Evolutionary conservation across 768 basidiomycete species (phyloP), one percentile per base, ranked within the genome.

Genomic region (Lactarius deliciosus): DNA sequence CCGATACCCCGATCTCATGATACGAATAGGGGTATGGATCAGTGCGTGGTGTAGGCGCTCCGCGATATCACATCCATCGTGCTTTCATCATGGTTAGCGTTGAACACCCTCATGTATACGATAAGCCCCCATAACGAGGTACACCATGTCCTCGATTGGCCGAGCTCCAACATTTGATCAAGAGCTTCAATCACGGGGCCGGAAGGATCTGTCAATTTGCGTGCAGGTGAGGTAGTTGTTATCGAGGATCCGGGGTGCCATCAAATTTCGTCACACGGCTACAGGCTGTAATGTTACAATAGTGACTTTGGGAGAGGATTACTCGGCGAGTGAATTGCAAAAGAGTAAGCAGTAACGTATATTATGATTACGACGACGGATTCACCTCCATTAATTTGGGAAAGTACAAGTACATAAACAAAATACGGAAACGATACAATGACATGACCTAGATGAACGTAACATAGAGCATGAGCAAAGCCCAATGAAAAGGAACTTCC

Each of bases 311-410:
- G 15, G 50, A 28, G 22, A 15, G 22, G 25, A 1, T 38, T 22
- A 9, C 30, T 32, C 16, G 20, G 30, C 10, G 15, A 22, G 45
- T 53, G 20, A 18, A 63, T 59, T 63, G 30, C 32, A 36, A 55
- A 34, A 36, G 50, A 59, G 34, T 53, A 53, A n/a, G 11, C 38
- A 28, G 43, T 59, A 43, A 63, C 20, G n/a, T 59, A 63, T 25
- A 50, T 50, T 10, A 50, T 28, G 50, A 53, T 61, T 66, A 63
- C 9, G 32, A 32, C 40, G 28, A 34, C 22, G 40, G 11, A 11
- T 41, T 15, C 20, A 28, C 40, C 6, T 63, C 47, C 25, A 57
- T 56, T 53, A 60, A 64, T 55, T 36, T 40, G 28, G n/a, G 54
- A 34, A 40, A 28, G 10, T 40, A 28, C 28, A 34, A 41, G 15